Conservation (phyloP, 1,284 basidiomycete genomes). For the Sporisorium exsertum region DNA sequence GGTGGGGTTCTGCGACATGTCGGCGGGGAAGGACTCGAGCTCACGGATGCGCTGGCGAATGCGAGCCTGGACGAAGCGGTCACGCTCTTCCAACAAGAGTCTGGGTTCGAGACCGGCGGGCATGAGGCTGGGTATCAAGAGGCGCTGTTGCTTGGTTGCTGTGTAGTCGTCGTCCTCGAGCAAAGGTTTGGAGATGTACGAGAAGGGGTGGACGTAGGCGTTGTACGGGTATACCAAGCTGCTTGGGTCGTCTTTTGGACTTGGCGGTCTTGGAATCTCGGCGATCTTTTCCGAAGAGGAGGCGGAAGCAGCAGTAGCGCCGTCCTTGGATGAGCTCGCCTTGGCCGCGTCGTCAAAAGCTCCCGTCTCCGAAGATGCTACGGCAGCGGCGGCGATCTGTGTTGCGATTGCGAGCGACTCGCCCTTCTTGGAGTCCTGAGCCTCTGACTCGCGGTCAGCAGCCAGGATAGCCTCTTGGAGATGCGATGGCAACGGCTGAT, state of each 20-base stretch:
- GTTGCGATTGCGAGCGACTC: conserved; percentile 75
- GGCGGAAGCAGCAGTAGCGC: conserved; percentile 11
- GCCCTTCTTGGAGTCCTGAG: conserved; percentile 72
- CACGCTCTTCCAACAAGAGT: conserved; percentile 88
- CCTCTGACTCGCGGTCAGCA: conserved; percentile 63
- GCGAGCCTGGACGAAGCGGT: conserved; percentile 88
- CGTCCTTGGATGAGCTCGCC: conserved; percentile 28
- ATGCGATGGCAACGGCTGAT: conserved; percentile 82
- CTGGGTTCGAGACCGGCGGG: conserved; percentile 94
- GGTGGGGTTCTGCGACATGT: conserved; percentile 72
- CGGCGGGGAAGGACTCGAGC: conserved; percentile 84
- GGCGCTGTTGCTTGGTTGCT: conserved; percentile 80
- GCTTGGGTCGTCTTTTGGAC: conserved; percentile 75
- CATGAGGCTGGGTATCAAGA: conserved; percentile 88
- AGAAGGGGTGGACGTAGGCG: conserved; percentile 87
- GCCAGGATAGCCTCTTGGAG: conserved; percentile 79
- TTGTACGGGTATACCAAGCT: conserved; percentile 95
- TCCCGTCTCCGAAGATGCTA: conserved; percentile 70
- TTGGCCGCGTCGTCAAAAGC: conserved; percentile 74
- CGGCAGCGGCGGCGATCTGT: conserved; percentile 80
- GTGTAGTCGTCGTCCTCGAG: conserved; percentile 58
- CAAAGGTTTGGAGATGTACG: conserved; percentile 71
- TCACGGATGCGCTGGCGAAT: conserved; percentile 90
- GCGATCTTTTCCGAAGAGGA: conserved; percentile 49
- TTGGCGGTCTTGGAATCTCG: conserved; percentile 54